These are phyloP conservation scores for Monilinia fructicola DNA, from an alignment of 2,329 filamentous ascomycete species.

Conservation along the genomic window DNA sequence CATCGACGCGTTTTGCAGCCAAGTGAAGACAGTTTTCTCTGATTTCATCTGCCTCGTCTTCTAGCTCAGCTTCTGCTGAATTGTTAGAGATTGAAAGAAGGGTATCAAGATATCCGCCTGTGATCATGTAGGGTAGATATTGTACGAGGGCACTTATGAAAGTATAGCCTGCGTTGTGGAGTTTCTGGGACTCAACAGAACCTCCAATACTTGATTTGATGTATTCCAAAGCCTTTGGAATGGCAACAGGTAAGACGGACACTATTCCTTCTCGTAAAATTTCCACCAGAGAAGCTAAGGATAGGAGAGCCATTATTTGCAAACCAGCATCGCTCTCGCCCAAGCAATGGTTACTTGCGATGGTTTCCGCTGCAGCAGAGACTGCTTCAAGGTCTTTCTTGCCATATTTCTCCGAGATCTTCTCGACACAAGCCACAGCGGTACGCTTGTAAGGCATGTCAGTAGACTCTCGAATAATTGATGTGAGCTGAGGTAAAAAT, in stretches of 20 bases:
- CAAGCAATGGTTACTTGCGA: slow-evolving; percentile 74
- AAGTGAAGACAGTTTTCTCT: slow-evolving; percentile 70
- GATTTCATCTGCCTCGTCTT: slow-evolving; percentile 61
- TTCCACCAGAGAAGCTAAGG: slow-evolving; percentile 84
- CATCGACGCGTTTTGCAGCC: slow-evolving; percentile 73
- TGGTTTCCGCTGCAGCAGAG: slow-evolving; percentile 69
- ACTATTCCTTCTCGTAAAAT: slow-evolving; percentile 85
- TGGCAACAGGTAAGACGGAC: slow-evolving; percentile 73
- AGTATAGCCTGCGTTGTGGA: slow-evolving; percentile 81
- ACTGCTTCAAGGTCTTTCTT: slow-evolving; percentile 83
- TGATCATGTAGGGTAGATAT: slow-evolving; percentile 86
- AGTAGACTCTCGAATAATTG: slow-evolving; percentile 69
- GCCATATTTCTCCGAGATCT: slow-evolving; percentile 91
- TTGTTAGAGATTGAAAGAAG: slow-evolving; percentile 70
- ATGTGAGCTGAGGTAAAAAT: slow-evolving; percentile 76
- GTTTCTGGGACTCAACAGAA: slow-evolving; percentile 55
- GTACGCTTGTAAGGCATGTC: slow-evolving; percentile 79
- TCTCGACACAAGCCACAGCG: slow-evolving; percentile 85
- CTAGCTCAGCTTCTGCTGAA: slow-evolving; percentile 64
- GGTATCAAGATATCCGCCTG: slow-evolving; percentile 68
- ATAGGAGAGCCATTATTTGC: slow-evolving; percentile 81
- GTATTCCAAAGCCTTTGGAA: slow-evolving; percentile 70
- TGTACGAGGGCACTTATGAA: slow-evolving; percentile 78
- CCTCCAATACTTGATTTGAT: slow-evolving; percentile 61
- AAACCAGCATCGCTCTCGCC: slow-evolving; percentile 71